These are phyloP conservation scores for Colletotrichum cuscutae DNA, from an alignment of 2,329 filamentous ascomycete species.

Conservation along the genomic window DNA sequence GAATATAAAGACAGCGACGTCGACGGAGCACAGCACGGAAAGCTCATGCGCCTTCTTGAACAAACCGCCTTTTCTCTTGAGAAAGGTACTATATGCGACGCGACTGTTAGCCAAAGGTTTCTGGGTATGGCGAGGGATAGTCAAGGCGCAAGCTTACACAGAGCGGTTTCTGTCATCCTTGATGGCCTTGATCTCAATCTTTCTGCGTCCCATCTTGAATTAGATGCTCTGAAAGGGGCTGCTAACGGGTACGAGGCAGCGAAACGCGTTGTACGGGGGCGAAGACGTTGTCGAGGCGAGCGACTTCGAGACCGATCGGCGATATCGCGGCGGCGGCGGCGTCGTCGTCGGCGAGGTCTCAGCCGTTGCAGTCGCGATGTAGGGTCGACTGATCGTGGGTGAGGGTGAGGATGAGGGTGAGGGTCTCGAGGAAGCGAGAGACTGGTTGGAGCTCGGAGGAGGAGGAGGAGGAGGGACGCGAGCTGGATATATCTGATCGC, in stretches of 20 bases:
- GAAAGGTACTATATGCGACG: constrained; percentile 77
- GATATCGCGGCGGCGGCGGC: constrained; percentile 19
- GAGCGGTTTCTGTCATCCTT: constrained; percentile 98
- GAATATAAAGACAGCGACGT: constrained; percentile 98
- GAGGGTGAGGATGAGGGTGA: not conserved
- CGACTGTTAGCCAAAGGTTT: constrained; percentile 17
- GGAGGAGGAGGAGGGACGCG: not conserved
- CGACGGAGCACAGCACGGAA: constrained; percentile 96
- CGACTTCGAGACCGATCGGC: constrained; percentile 22
- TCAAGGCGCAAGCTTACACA: constrained; percentile 74
- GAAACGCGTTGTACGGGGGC: not conserved
- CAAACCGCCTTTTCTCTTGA: constrained; percentile 97
- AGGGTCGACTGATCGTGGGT: constrained; percentile 17
- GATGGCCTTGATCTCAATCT: constrained; percentile 99
- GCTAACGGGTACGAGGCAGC: not conserved
- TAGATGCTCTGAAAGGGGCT: constrained; percentile 6
- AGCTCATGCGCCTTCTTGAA: constrained; percentile 99
- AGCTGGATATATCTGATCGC: constrained; percentile 16
- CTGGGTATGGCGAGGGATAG: not conserved
- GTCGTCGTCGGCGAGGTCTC: constrained; percentile 22
- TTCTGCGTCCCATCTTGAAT: constrained; percentile 88
- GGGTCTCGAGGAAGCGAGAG: constrained; percentile 6
- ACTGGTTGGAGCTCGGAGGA: constrained; percentile 22
- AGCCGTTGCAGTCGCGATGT: constrained; percentile 14
- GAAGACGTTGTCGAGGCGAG: constrained; percentile 9